Evolutionary conservation across 2,329 filamentous ascomycete genomes (phyloP), one percentile per base, ranked within the genome.

Genomic region (Sclerotinia borealis): DNA sequence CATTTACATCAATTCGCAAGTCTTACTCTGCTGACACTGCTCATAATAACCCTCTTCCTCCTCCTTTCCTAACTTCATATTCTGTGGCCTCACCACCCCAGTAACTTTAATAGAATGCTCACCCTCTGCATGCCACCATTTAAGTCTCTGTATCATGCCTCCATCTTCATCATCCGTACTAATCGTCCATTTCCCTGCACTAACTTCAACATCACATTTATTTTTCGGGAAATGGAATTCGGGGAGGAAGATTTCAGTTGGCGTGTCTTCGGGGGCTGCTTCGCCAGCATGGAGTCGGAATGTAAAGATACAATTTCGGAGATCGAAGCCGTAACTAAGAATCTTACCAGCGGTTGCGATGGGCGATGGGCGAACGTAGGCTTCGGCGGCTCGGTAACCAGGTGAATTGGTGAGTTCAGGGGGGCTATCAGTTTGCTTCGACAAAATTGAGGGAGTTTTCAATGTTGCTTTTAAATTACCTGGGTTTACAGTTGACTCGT

Each of bases 111-210:
- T 81, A 54, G 79, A 86, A 77, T 98, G 93, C 69, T 92, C 86
- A 2, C 93, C 95, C 63, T 89, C 88, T 1, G 85, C 85, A 77
- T 99, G 93, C 93, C 93, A 97, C 95, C 95, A 99, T 70, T 85
- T 85, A 67, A 99, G 77, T 67, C 84, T 84, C 78, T 97, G 93
- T 65, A 92, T 79, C 69, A 85, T 79, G 6, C 85, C 85, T 0
- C 85, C 85, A 66, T 90, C 85, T 10, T 85, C 83, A 63, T 92
- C 89, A 65, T 92, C 87, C 6, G 80, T 83, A 68, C 85, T 86
- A 65, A 98, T 91, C 69, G 89, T 87, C 93, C 93, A 99, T 73
- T 93, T 95, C 8, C 96, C 96, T 0, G 89, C 90, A 58, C 85
- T 91, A 34, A 92, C 89, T 61, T 89, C 83, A 4, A 99, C 86